Base-by-base conservation (phyloP, 1,139 yeast genomes). In the Saccharomyces pastorianus region DNA sequence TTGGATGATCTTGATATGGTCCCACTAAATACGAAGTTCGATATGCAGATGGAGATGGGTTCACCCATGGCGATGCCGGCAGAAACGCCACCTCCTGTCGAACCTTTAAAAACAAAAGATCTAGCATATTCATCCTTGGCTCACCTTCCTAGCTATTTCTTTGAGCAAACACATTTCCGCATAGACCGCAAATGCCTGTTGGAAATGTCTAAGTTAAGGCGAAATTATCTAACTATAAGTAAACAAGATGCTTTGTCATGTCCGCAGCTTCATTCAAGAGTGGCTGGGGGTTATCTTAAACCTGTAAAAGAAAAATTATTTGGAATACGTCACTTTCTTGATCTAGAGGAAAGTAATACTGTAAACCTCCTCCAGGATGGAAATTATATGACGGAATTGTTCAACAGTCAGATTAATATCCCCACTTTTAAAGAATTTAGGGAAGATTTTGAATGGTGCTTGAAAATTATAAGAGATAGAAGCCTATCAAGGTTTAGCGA, bases 1-100 rank as follows among this genome's bases (percentile, higher is more conserved):
- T 17, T 57, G 9, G 59, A 57, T 50, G 59, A 55, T 48, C 29
- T 55, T n/a, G 59, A 57, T 44, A 54, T 56, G 55, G 31, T 56
- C 3, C 42, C 55, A 2, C 38, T 57, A 20, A 14, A 27, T 4
- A 57, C 59, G 4, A 31, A 44, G 14, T 57, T 55, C 49, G 59
- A 57, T 48, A 25, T 50, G 5, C 58, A 57, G 31, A 57, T 57
- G 56, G 20, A 49, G 8, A 13, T 34, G 14, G 59, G 59, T 1
- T 49, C 38, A 2, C 58, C 57, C 3, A 54, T 55, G 56, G 42
- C 47, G 28, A 25, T 49, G 28, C 34, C 50, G 11, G 14, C 26
- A 29, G 44, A 38, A 20, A 38, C n/a, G 4, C 44, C 6, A 13
- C 44, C 44, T 5, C 44, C 26, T 9, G 8, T 38, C 25, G 17